Evolutionary conservation across 2,329 filamentous ascomycete genomes (phyloP), one percentile per base, ranked within the genome.

Genomic region (Aspergillus transmontanensis): DNA sequence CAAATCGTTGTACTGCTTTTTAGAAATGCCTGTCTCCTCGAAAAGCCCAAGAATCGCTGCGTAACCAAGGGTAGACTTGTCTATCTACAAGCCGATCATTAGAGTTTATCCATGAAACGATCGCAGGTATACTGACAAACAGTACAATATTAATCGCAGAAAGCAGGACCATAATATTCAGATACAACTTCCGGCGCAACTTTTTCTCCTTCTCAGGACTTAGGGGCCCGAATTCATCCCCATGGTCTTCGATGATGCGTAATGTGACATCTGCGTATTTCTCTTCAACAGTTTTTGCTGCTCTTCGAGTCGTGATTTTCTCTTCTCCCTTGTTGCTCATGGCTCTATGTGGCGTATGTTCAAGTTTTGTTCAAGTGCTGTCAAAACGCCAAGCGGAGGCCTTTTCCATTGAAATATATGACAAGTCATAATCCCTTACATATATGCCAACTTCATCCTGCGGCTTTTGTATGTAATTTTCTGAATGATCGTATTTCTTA

Each of bases 41-140:
- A 54, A 54, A 14, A 54, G 51, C 19, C 51, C 51, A 6, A 54
- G 51, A 54, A 54, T 54, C 16, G 51, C 51, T n/a, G 51, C 51
- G 51, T 54, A 54, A 36, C 51, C 51, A 21, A 54, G 51, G 0
- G 51, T 54, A 34, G 51, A 54, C 10, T 54, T 54, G 51, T 54
- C 51, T 9, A 54, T 54, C 51, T 54, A 36, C 7, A 26, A 21
- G 6, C 10, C 19, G 9, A 34, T 53, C 16, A 30, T 28, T 53
- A 53, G 23, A n/a, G 10, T 30, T 6, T 6, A 34, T n/a, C 50
- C 4, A 9, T 7, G 28, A 21, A 16, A 6, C 16, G 16, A 28
- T 36, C 1, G 10, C 19, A 26, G 32, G 30, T 11, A 34, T 14
- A 36, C 51, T 34, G 12, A 54, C 51, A 36, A 54, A 54, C 28